Base-by-base conservation (phyloP, 2,329 filamentous ascomycete species). In the Aspergillus sp. region DNA sequence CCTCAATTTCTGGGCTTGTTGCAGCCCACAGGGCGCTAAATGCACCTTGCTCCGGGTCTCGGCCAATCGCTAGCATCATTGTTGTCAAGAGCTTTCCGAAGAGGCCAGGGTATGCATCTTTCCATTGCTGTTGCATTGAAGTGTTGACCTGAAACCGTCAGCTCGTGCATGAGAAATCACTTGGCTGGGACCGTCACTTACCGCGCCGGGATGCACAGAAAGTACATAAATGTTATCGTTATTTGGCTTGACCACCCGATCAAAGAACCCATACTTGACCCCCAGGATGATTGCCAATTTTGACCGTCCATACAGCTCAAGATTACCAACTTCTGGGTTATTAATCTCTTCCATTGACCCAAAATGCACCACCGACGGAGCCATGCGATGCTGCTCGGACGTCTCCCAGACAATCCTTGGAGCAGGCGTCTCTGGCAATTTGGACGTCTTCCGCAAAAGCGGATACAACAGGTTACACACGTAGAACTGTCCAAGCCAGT, bases 401-500 rank as follows among this genome's bases (percentile, higher is more conserved):
- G 69, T 59, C 44, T 72, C 65, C 32, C 69, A 68, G 12, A 74
- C 69, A 4, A 75, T 67, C 1, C 71, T 59, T 0, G 71, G 71
- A 0, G 66, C 60, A 0, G 65, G 61, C 0, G 62, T 63, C 6
- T 60, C 59, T 2, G 64, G 60, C 38, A 67, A 47, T 43, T 64
- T 65, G 5, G 66, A 64, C 1, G 72, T 75, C 56, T 68, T 70
- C 17, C 69, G 58, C 9, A 75, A 51, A 0, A 74, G 47, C 6
- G 72, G 71, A 60, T 69, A 75, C 0, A 75, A 62, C 38, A 65
- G 60, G 47, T 74, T 74, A 45, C 56, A 54, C 5, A 59, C 69
- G 48, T 74, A 74, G 49, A 69, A 74, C 12, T 75, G 70, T 0
- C 71, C 72, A 7, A 73, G 58, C 61, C 67, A 71, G 55, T 73